Percentiles rank a stretch among this genome's conserved stretches.
Evolutionary conservation across 1,139 yeast genomes (phyloP).

Genomic region (Sugiyamaella grinbergsii): DNA sequence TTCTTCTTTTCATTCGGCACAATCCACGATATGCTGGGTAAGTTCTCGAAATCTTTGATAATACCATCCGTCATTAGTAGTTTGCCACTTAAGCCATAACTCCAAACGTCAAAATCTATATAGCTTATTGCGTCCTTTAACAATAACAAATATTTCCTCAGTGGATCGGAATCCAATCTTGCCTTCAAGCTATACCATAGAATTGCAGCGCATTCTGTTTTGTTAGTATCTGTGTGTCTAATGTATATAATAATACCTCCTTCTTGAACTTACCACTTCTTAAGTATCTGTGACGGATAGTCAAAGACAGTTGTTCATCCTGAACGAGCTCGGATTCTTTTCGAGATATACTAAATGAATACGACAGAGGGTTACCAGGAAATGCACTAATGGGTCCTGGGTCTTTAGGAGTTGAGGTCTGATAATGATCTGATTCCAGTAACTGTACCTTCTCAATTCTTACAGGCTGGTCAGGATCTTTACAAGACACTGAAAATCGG

Average conservation of each 20-base stretch:
- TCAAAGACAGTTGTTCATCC: conserved; percentile 26
- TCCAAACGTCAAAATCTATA: conserved; percentile 9
- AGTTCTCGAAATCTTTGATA: conserved; percentile 1
- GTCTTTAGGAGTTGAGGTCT: conserved; percentile 45
- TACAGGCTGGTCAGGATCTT: conserved; percentile 56
- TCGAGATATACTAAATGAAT: conserved; percentile 55
- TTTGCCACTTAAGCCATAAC: conserved; percentile 10
- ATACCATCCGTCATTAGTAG: background rate
- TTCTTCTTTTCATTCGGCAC: background rate
- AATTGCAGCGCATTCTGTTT: conserved; percentile 26
- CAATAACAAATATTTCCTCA: conserved; percentile 13
- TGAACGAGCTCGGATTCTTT: conserved; percentile 15
- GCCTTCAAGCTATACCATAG: conserved; percentile 28
- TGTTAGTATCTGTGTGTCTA: background rate
- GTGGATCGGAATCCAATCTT: conserved; percentile 23
- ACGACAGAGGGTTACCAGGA: conserved; percentile 69
- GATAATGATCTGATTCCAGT: conserved; percentile 46
- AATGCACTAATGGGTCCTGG: conserved; percentile 51
- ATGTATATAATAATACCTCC: background rate
- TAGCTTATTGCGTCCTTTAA: conserved; percentile 3
- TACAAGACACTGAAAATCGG: conserved; percentile 66
- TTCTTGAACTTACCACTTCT: conserved; percentile 28
- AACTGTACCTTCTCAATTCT: conserved; percentile 53
- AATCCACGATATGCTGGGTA: conserved; percentile 7
- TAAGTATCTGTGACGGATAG: conserved; percentile 30